These are phyloP conservation scores for Chimonanthus salicifolius DNA, from an alignment of 164 flowering plant species.

Conservation along the genomic window DNA sequence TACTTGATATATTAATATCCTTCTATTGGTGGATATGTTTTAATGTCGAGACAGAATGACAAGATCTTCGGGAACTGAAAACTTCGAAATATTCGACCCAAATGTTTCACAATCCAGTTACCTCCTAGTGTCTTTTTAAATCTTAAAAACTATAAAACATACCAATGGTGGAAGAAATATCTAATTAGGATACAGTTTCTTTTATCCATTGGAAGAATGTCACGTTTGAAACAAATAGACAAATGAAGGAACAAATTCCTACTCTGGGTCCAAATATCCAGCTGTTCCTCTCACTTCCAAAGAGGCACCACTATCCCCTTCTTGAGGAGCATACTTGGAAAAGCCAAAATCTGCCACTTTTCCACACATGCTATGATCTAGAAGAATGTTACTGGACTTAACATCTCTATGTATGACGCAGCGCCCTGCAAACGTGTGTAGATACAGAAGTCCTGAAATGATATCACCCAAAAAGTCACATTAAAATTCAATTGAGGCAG, in stretches of 20 bases:
- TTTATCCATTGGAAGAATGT: too few species aligned
- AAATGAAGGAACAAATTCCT: slow-evolving; percentile 6
- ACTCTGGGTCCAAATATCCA: slow-evolving; percentile 85
- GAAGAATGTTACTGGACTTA: slow-evolving; percentile 80
- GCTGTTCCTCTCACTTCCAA: slow-evolving; percentile 86
- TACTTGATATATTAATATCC: too few species aligned
- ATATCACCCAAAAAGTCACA: slow-evolving; percentile 5
- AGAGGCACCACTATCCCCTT: slow-evolving; percentile 69
- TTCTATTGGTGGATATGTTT: too few species aligned
- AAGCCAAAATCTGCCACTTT: slow-evolving; percentile 79
- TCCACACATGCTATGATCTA: slow-evolving; percentile 78
- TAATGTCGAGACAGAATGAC: too few species aligned
- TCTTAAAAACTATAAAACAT: too few species aligned
- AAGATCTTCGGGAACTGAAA: too few species aligned
- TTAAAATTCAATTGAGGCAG: background rate
- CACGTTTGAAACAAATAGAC: background rate
- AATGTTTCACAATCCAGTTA: too few species aligned
- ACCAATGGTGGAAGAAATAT: too few species aligned
- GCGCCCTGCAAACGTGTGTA: slow-evolving; percentile 63
- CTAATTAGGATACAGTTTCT: too few species aligned
- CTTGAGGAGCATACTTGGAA: slow-evolving; percentile 81
- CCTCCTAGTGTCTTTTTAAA: too few species aligned
- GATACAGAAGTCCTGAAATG: slow-evolving; percentile 54
- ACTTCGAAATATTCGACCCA: too few species aligned
- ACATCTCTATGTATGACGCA: slow-evolving; percentile 73